phyloP scores from a whole-genome alignment of 495 filamentous ascomycete genomes.

The Lasiosphaeris hirsuta region DNA sequence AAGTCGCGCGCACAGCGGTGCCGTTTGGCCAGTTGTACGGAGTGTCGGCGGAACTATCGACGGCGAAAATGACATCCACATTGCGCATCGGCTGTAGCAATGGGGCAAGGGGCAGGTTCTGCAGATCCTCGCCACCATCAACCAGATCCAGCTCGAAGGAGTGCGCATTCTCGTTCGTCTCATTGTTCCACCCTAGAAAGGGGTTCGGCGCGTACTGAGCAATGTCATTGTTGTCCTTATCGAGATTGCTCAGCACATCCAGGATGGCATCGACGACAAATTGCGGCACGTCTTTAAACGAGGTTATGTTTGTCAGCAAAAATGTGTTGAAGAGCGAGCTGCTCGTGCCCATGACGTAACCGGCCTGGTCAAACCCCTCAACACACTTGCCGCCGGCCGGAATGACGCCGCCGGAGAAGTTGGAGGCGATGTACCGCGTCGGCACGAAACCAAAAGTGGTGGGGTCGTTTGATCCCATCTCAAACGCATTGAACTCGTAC shows the following conservation, averaged over 20 bases:
- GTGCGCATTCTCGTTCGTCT: slow-evolving; percentile 56
- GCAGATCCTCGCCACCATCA: slow-evolving; percentile 81
- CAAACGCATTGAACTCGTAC: slow-evolving; percentile 83
- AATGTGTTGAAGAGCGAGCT: slow-evolving; percentile 82
- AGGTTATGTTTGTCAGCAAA: slow-evolving; percentile 55
- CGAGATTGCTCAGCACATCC: slow-evolving; percentile 53
- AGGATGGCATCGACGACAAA: slow-evolving; percentile 50
- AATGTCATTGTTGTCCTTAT: slow-evolving; percentile 65
- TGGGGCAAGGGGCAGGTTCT: slow-evolving; percentile 86
- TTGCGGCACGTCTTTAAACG: slow-evolving; percentile 47
- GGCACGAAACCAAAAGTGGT: slow-evolving; percentile 77
- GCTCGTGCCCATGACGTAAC: slow-evolving; percentile 88
- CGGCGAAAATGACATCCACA: slow-evolving; percentile 89
- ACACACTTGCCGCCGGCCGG: slow-evolving; percentile 61
- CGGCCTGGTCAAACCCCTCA: slow-evolving; percentile 77
- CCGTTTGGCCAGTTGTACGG: slow-evolving; percentile 79
- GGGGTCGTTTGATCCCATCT: slow-evolving; percentile 82
- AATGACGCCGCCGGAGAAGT: slow-evolving; percentile 66
- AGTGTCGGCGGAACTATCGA: slow-evolving; percentile 84
- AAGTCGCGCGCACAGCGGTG: slow-evolving; percentile 76
- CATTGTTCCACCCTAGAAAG: slow-evolving; percentile 68
- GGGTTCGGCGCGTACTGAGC: slow-evolving; percentile 82
- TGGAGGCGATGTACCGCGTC: slow-evolving; percentile 71
- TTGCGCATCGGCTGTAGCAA: slow-evolving; percentile 73
- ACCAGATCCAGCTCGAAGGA: slow-evolving; percentile 66